A percentile compares a stretch with the other conserved stretches of the same genome.
Conservation (phyloP, 257 asterid genomes). For the Scutellaria barbata region DNA sequence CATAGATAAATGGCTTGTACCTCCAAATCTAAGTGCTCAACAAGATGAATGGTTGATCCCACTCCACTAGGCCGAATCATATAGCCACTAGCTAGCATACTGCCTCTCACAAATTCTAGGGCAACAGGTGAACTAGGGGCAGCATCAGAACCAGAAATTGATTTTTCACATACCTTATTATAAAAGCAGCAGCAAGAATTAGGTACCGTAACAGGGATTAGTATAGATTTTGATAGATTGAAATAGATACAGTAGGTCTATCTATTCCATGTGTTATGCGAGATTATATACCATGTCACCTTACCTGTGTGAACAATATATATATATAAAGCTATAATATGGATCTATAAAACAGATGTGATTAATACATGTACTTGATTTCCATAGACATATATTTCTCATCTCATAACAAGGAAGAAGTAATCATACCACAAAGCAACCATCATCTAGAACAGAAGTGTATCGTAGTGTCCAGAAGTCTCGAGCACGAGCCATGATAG, state of each 20-base stretch:
- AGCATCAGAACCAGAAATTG: slow-evolving; percentile 45
- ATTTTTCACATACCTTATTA: slow-evolving; percentile 56
- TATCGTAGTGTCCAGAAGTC: slow-evolving; percentile 62
- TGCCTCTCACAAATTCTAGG: slow-evolving; percentile 52
- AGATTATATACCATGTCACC: slow-evolving; percentile 10
- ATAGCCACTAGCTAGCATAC: slow-evolving; percentile 56
- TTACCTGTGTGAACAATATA: neutral
- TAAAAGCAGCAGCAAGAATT: slow-evolving; percentile 10
- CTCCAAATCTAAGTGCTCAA: slow-evolving; percentile 55
- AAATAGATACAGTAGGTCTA: neutral
- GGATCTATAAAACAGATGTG: slow-evolving; percentile 8
- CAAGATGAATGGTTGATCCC: slow-evolving; percentile 47
- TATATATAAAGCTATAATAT: neutral
- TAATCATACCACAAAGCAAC: slow-evolving; percentile 51
- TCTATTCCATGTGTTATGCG: neutral
- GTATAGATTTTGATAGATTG: slow-evolving; percentile 1
- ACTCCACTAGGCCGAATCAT: slow-evolving; percentile 45
- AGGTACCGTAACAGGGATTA: neutral
- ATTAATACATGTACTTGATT: neutral
- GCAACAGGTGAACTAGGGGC: slow-evolving; percentile 48
- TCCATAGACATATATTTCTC: neutral
- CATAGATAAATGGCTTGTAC: slow-evolving; percentile 32
- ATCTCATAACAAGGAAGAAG: slow-evolving; percentile 12
- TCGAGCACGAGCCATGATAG: slow-evolving; percentile 55
- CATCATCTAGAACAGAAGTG: slow-evolving; percentile 49